phyloP scores from a whole-genome alignment of 2,329 filamentous ascomycete species.

The Periglandula ipomoeae region DNA sequence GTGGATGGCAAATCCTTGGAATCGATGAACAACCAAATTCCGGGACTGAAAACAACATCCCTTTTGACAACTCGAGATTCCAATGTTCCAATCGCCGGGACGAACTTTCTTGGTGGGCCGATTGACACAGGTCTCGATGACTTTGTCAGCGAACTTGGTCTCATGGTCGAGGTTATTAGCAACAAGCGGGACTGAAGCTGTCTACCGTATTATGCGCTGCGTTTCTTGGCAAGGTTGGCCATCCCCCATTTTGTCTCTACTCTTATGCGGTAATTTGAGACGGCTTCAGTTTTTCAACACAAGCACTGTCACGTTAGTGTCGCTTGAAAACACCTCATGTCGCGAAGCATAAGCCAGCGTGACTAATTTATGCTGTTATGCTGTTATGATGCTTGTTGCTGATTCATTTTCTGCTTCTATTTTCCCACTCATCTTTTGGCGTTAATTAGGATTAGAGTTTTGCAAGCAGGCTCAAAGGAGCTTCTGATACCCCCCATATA shows the following conservation, averaged over 20 bases:
- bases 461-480: neutral
- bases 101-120: slow-evolving; percentile 23
- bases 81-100: slow-evolving; percentile 12
- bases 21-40: neutral
- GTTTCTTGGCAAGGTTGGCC: too few species aligned
- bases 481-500: slow-evolving; percentile 7
- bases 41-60: slow-evolving; percentile 15
- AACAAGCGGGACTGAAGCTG: slow-evolving; percentile 17
- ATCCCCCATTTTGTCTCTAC: neutral
- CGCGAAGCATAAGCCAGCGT: neutral
- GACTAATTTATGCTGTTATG: neutral
- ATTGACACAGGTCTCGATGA: slow-evolving; percentile 30
- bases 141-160: slow-evolving; percentile 37
- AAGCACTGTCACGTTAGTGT: neutral
- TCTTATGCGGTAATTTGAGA: neutral
- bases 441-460: neutral
- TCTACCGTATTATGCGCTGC: too few species aligned
- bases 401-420: neutral
- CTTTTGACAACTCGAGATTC: slow-evolving; percentile 16
- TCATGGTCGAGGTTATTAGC: slow-evolving; percentile 41
- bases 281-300: neutral
- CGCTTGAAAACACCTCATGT: neutral
- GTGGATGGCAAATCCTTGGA: slow-evolving; percentile 14
- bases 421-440: neutral
- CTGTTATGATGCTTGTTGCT: neutral